Evolutionary conservation across 495 filamentous ascomycete genomes (phyloP).

Genomic region (Aspergillus bridgeri): DNA sequence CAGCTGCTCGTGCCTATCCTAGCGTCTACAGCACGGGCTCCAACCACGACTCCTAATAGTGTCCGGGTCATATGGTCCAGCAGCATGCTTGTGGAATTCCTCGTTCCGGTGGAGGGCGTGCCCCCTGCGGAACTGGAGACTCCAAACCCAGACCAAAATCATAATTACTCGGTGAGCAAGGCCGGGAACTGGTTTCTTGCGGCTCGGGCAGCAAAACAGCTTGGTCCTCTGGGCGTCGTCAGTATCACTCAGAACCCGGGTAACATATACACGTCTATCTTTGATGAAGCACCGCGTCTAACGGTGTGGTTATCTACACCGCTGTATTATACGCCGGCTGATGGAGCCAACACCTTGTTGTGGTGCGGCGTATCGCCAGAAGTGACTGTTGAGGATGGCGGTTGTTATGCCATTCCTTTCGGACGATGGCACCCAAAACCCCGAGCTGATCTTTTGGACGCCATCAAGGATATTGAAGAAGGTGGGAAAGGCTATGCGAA

Average conservation of each 20-base stretch:
- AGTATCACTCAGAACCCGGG: constrained; percentile 13
- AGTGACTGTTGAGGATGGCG: constrained; percentile 3
- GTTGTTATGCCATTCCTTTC: constrained; percentile 8
- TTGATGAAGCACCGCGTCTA: not conserved
- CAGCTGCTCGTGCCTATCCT: not conserved
- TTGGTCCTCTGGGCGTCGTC: constrained; percentile 1
- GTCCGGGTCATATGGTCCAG: constrained; percentile 9
- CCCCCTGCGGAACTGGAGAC: not conserved
- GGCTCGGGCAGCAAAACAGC: not conserved
- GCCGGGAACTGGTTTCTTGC: constrained; percentile 10
- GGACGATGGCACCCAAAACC: constrained; percentile 5
- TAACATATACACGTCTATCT: constrained; percentile 1
- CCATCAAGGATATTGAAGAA: constrained; percentile 6
- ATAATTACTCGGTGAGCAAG: constrained; percentile 10
- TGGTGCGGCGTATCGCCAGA: not conserved
- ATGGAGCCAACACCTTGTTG: constrained; percentile 2
- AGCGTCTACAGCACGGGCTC: not conserved
- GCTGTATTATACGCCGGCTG: not conserved
- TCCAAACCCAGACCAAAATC: not conserved
- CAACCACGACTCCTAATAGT: not conserved
- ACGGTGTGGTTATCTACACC: constrained; percentile 1
- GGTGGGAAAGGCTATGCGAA: constrained; percentile 6
- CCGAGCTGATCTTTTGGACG: constrained; percentile 1
- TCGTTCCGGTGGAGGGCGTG: not conserved
- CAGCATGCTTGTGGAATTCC: constrained; percentile 9